Evolutionary conservation across 371 early-diverging fungal genomes (phyloP), one percentile per base, ranked within the genome.

Genomic region (Rhizopus stolonifer): DNA sequence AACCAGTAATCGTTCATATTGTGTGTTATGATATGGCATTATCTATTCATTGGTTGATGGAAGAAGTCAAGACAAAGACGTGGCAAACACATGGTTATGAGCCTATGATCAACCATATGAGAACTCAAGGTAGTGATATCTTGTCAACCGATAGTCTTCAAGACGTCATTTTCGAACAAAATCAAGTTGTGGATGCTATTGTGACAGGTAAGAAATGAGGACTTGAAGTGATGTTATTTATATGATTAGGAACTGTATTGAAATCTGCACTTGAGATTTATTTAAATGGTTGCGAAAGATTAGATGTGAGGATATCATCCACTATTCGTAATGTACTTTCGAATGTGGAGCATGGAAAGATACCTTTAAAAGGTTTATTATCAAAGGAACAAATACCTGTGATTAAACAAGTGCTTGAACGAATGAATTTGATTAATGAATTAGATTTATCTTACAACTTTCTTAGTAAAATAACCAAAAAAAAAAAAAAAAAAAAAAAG

Each of bases 401-500:
- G 4, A 19, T 60, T 19, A 22, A 38, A 9, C 58, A 61, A 49
- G 48, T 66, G 23, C 19, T 54, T 2, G 33, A 54, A 29, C 13
- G 19, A 15, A 21, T 60, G 17, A 36, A 52, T n/a, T 33, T 31
- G 26, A 32, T 54, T 23, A 49, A 29, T 18, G 23, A 42, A 25
- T 29, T 65, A 11, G 60, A 65, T 49, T 56, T 71, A n/a, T 66
- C 70, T 2, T 63, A 56, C 29, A 67, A 63, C 44, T 46, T 49
- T 4, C 19, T 73, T 2, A 36, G 70, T 70, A 68, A 33, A 44
- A 9, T 10, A 8, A n/a, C 40, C 4, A n/a, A 7, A 13, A 18
- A 8, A 6, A 17, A 18, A 25, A 26, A 22, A n/a, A 29, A 17
- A 14, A 0, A 36, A n/a, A n/a, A n/a, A n/a, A n/a, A n/a, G n/a